Base-by-base conservation (phyloP, 2,329 filamentous ascomycete species). In the Fusarium sp. region DNA sequence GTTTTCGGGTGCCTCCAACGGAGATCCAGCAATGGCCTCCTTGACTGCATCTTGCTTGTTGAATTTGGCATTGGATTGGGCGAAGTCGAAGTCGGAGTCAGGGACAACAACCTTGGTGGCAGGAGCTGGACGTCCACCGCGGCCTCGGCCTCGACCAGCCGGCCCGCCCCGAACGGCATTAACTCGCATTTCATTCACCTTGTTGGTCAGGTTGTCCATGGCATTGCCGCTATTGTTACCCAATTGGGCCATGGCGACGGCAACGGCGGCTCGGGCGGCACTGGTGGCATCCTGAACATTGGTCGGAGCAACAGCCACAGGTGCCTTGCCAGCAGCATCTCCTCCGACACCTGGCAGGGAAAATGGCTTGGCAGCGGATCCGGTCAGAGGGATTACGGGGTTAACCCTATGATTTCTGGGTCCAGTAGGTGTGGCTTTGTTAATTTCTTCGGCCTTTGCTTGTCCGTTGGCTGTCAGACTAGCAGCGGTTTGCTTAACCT, bases 31-130 rank as follows among this genome's bases (percentile, higher is more conserved):
- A 77, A 94, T 93, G 6, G 93, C 94, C 79, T 98, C 93, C 82
- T 97, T 97, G 41, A 93, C 91, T 46, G 97, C 80, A 16, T 83
- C 81, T 41, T 81, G 78, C 75, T 83, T 83, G 76, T 84, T 84
- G 66, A 84, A 83, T 72, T 84, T 84, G 39, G 82, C 81, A 65
- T 84, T 84, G 41, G 81, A 78, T 54, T 81, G 78, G 7, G 91
- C 92, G 76, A 99, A 99, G 77, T 99, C 95, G 74, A 94, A 99
- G 77, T 98, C 96, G 3, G 93, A 90, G 49, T 91, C 88, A 0
- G 96, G 96, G 4, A 99, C 93, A 55, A 97, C 94, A 31, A 98
- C 89, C 81, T 93, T 96, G 73, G 86, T 83, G 50, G 85, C 83
- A 49, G 85, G 66, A 37, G 69, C 68, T 25, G 79, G 79, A 37